Evolutionary conservation across 75 land plant genomes (phyloP).

Genomic region (Ceratopteris richardii): DNA sequence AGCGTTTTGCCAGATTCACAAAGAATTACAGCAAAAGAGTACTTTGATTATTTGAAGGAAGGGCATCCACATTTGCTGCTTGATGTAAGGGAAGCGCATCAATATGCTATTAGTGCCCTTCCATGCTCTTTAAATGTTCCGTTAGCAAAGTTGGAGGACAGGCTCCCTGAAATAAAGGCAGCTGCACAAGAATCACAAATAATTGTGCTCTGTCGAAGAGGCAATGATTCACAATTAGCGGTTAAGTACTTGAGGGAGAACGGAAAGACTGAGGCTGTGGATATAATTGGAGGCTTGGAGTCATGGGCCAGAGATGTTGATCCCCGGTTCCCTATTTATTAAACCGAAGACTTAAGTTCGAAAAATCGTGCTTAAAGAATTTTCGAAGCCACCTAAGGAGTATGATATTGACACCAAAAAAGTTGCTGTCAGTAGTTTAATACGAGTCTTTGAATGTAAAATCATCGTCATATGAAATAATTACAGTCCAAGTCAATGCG

Average conservation of each 20-base stretch:
- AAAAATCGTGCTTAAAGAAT: too few relatives aligned
- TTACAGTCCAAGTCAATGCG: too few relatives aligned
- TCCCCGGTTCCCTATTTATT: constrained; percentile 63
- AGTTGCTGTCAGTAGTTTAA: too few relatives aligned
- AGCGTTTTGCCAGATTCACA: constrained; percentile 38
- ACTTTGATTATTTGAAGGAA: constrained; percentile 23
- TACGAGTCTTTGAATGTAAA: too few relatives aligned
- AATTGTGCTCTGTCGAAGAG: constrained; percentile 88
- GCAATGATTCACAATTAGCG: constrained; percentile 93
- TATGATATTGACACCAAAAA: too few relatives aligned
- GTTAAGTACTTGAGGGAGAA: constrained; percentile 53
- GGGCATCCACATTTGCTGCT: constrained; percentile 61
- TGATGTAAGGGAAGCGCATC: constrained; percentile 84
- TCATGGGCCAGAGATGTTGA: constrained; percentile 82
- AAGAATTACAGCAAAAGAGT: constrained; percentile 57
- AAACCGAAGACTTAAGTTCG: constrained; percentile 1
- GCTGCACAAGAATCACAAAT: constrained; percentile 33
- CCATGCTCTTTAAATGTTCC: constrained; percentile 83
- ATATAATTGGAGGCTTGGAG: constrained; percentile 85
- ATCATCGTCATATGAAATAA: too few relatives aligned
- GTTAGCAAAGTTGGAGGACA: constrained; percentile 35
- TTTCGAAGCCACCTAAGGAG: too few relatives aligned
- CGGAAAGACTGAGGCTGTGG: constrained; percentile 55
- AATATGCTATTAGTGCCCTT: constrained; percentile 67
- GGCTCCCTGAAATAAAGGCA: constrained; percentile 26